phyloP scores from a whole-genome alignment of 106 monocot genomes.

The Apostasia shenzhenica region DNA sequence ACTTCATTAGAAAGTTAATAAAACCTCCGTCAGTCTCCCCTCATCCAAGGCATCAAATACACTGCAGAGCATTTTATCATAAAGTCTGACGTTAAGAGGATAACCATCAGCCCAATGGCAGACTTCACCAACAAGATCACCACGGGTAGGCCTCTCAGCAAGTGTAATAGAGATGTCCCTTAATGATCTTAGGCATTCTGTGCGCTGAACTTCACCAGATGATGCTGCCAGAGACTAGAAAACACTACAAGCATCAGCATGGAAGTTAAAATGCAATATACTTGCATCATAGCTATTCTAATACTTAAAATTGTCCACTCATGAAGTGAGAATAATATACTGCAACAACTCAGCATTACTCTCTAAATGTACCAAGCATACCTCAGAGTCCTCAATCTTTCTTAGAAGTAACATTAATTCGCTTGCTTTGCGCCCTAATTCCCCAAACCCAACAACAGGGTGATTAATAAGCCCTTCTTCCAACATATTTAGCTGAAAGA shows the following conservation, averaged over 20 bases:
- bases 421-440: conserved; percentile 76
- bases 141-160: conserved; percentile 89
- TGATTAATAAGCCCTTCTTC: conserved; percentile 94
- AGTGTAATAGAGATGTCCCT: conserved; percentile 66
- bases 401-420: conserved; percentile 63
- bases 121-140: conserved; percentile 88
- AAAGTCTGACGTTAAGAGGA: conserved; percentile 78
- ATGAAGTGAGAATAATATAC: too few species aligned
- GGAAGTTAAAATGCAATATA: not conserved
- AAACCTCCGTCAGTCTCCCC: conserved; percentile 87
- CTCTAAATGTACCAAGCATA: conserved; percentile 13
- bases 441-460: conserved; percentile 83
- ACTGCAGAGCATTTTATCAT: conserved; percentile 88
- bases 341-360: not conserved
- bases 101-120: conserved; percentile 99
- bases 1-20: conserved; percentile 5
- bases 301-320: not conserved
- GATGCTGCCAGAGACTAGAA: conserved; percentile 68
- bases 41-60: conserved; percentile 95
- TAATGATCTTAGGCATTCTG: conserved; percentile 68
- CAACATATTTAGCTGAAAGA: conserved; percentile 71
- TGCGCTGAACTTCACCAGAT: conserved; percentile 72
- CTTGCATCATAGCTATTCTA: not conserved
- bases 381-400: conserved; percentile 98
- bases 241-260: conserved; percentile 11